phyloP scores from a whole-genome alignment of 2,329 filamentous ascomycete species.

The Leptosphaerulina australis region DNA sequence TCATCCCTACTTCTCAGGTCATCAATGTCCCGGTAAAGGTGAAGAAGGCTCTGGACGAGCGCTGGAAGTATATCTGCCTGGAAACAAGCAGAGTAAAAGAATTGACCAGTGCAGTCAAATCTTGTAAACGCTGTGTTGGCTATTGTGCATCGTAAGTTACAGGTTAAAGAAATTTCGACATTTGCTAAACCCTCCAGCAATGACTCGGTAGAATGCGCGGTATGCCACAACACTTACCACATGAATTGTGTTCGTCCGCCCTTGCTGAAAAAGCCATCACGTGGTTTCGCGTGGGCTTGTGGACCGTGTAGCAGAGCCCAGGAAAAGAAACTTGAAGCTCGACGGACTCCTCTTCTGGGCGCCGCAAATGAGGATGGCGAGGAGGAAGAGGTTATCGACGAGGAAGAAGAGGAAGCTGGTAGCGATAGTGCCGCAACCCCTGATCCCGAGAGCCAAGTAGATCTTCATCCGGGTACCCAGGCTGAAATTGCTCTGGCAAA shows the following conservation, averaged over 20 bases:
- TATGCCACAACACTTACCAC: constrained; percentile 94
- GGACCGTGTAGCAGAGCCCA: constrained; percentile 95
- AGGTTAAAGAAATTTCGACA: neutral
- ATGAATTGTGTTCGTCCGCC: constrained; percentile 97
- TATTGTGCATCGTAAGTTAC: constrained; percentile 85
- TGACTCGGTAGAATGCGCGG: constrained; percentile 95
- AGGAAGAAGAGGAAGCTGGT: constrained; percentile 70
- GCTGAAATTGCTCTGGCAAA: constrained; percentile 92
- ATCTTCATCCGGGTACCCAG: constrained; percentile 70
- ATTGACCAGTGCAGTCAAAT: constrained; percentile 92
- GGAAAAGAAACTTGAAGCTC: constrained; percentile 87
- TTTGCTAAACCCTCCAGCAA: constrained; percentile 61
- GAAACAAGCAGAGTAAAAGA: constrained; percentile 94
- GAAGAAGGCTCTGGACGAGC: constrained; percentile 92
- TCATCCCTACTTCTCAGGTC: constrained; percentile 87
- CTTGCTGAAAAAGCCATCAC: constrained; percentile 91
- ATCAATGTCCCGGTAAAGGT: constrained; percentile 96
- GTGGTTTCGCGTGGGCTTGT: constrained; percentile 98
- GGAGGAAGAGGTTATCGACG: constrained; percentile 67
- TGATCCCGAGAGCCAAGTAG: constrained; percentile 58
- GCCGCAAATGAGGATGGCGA: constrained; percentile 64
- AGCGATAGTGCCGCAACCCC: constrained; percentile 66
- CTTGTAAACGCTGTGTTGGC: constrained; percentile 87
- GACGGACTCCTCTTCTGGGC: constrained; percentile 77
- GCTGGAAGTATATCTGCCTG: constrained; percentile 95